These are phyloP conservation scores for Moelleriella libera DNA, from an alignment of 2,329 filamentous ascomycete genomes.

Conservation along the genomic window DNA sequence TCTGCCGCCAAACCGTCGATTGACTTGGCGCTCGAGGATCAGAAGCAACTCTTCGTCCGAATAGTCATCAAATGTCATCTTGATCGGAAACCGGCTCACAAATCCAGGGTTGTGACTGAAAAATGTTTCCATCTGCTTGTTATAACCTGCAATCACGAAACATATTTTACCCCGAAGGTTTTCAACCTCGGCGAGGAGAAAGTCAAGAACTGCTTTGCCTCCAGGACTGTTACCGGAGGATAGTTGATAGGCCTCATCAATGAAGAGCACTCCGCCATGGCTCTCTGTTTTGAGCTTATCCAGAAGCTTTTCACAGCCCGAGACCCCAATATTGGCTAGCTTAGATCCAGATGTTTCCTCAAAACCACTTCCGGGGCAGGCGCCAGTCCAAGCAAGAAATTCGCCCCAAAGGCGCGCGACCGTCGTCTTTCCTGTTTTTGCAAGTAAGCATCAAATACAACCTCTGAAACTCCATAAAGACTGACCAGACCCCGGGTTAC, in stretches of 20 bases:
- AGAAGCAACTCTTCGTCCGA: conserved; percentile 45
- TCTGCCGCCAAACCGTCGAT: conserved; percentile 32
- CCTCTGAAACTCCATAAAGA: background rate
- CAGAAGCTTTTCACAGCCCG: conserved; percentile 36
- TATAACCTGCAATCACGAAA: conserved; percentile 62
- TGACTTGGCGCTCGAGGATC: conserved; percentile 43
- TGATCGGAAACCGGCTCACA: conserved; percentile 51
- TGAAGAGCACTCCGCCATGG: conserved; percentile 54
- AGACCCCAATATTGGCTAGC: conserved; percentile 48
- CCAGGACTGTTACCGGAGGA: conserved; percentile 40
- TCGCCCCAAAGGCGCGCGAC: conserved; percentile 57
- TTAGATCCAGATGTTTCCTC: conserved; percentile 55
- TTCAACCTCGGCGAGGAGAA: conserved; percentile 57
- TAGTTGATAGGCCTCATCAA: conserved; percentile 70
- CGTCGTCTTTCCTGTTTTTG: conserved; percentile 46
- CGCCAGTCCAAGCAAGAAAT: conserved; percentile 47
- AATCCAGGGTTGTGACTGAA: conserved; percentile 62
- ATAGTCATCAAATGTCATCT: conserved; percentile 57
- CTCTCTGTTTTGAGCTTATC: conserved; percentile 35
- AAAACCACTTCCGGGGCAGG: conserved; percentile 45
- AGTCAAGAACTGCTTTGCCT: conserved; percentile 53
- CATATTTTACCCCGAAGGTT: conserved; percentile 55
- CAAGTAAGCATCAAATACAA: background rate
- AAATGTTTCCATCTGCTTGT: conserved; percentile 62
- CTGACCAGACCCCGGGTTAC: conserved; percentile 62